A percentile compares a stretch with the other conserved stretches of the same genome.
Conservation (phyloP, 2,329 filamentous ascomycete species). For the Celoporthe dispersa region DNA sequence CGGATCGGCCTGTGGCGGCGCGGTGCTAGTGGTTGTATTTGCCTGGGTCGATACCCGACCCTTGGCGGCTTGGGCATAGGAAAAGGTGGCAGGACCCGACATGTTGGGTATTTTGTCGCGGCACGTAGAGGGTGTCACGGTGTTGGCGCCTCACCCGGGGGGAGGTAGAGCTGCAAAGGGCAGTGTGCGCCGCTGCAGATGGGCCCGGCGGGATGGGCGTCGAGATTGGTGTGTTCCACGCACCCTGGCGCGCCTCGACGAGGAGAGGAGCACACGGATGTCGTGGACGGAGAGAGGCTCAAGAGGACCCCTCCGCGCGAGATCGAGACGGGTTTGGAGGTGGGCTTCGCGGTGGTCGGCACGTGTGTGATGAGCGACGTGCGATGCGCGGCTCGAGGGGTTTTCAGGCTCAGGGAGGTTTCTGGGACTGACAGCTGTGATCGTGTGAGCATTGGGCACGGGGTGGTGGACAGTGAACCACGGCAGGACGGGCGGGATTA, state of each 20-base stretch:
- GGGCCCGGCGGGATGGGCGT: constrained; percentile 23
- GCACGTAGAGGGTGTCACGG: constrained; percentile 16
- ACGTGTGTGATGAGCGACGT: constrained; percentile 17
- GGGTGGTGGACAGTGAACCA: not conserved
- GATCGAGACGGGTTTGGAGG: constrained; percentile 6
- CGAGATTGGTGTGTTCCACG: constrained; percentile 23
- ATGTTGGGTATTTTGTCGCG: constrained; percentile 39
- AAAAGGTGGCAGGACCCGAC: constrained; percentile 70
- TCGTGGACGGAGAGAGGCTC: constrained; percentile 23
- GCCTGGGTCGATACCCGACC: constrained; percentile 61
- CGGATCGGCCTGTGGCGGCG: constrained; percentile 40
- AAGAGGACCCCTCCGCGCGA: constrained; percentile 17
- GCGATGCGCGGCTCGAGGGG: constrained; percentile 9
- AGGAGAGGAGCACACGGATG: constrained; percentile 23
- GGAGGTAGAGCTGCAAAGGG: constrained; percentile 24
- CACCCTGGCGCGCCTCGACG: constrained; percentile 27
- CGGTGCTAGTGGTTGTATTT: constrained; percentile 39
- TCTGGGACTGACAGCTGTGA: not conserved
- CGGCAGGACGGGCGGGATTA: constrained; percentile 17
- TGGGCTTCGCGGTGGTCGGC: constrained; percentile 11
- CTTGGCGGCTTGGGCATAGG: constrained; percentile 94
- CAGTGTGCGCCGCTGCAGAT: constrained; percentile 23
- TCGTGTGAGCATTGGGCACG: constrained; percentile 20
- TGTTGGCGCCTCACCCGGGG: constrained; percentile 21
- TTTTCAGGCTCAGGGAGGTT: not conserved